Percentiles rank a stretch among this genome's conserved stretches.
Conservation (phyloP, 306 rosid genomes). For the Inga oerstediana region DNA sequence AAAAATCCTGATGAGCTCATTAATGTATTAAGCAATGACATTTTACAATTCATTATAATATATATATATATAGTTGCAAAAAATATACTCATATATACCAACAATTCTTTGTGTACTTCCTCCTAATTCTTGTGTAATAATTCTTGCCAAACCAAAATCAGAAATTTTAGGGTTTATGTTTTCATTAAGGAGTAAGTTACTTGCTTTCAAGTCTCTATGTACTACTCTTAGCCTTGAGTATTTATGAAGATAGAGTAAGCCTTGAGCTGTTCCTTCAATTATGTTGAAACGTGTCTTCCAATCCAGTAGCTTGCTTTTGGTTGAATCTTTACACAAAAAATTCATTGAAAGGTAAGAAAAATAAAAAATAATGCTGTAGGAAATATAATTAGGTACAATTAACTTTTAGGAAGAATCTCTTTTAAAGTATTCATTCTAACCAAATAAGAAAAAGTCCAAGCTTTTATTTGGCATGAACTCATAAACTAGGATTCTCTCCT, state of each 20-base stretch:
- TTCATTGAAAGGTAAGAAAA: not conserved
- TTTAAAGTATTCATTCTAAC: slow-evolving; percentile 8
- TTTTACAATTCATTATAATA: no score
- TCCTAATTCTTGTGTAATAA: not conserved
- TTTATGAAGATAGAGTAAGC: slow-evolving; percentile 25
- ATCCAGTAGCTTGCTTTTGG: not conserved
- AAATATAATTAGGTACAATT: not conserved
- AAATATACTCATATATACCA: not conserved
- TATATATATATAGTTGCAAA: no score
- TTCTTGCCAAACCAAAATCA: not conserved
- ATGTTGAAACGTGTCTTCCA: slow-evolving; percentile 18
- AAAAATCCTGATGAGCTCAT: not conserved
- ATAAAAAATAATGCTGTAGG: not conserved
- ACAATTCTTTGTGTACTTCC: not conserved
- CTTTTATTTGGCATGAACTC: not conserved
- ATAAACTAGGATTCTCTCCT: not conserved
- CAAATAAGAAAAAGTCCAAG: slow-evolving; percentile 36
- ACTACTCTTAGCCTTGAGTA: slow-evolving; percentile 6
- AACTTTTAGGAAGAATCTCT: not conserved
- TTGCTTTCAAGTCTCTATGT: slow-evolving; percentile 26
- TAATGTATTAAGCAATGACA: no score
- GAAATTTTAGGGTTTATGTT: slow-evolving; percentile 21
- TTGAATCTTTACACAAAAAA: not conserved
- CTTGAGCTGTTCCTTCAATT: slow-evolving; percentile 26
- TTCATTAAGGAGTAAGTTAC: slow-evolving; percentile 26